Base-by-base conservation (phyloP, 306 rosid genomes). In the Spatholobus suberectus region DNA sequence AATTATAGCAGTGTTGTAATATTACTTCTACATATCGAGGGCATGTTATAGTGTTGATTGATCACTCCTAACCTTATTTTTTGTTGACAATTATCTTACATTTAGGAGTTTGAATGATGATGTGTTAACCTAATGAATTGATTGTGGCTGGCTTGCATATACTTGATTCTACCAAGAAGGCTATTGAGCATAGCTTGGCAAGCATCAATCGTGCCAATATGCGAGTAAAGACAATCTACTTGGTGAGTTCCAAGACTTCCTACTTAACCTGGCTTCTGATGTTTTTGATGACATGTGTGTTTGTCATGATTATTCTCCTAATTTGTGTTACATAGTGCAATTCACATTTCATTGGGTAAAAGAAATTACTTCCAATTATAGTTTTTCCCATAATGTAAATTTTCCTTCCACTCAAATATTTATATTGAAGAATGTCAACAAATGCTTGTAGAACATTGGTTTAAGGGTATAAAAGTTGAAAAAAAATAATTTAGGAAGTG, bases 161-260 rank as follows among this genome's bases (percentile, higher is more conserved):
- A 84, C 91, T 96, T 17, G 94, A 92, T 86, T 93, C 99, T 32
- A 93, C 99, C 0, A 97, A 96, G 86, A 75, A 87, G 82, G 98
- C 98, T 54, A 83, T 96, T 69, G 97, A 93, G 77, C 90, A 89
- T 62, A 93, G 99, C 88, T 85, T 93, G 89, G 99, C 98, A 63
- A 89, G 94, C 88, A 96, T 97, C 0, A 91, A 91, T 7, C 94
- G 90, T n/a, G 98, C 85, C n/a, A 93, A 87, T 81, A 81, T 81
- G 26, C 89, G 99, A 40, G 94, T 98, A 2, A 74, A 85, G 0
- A 78, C 87, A 38, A 80, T 96, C 70, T 93, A 88, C 89, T 92
- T 93, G 0, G 89, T 87, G 89, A 89, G 91, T 82, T 92, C 97
- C 75, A 88, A 88, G 84, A 96, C 98, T 32, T 85, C 98, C 14